These are phyloP conservation scores for Coemansia sp. DNA, from an alignment of 192 early-diverging fungal species.

Conservation along the genomic window DNA sequence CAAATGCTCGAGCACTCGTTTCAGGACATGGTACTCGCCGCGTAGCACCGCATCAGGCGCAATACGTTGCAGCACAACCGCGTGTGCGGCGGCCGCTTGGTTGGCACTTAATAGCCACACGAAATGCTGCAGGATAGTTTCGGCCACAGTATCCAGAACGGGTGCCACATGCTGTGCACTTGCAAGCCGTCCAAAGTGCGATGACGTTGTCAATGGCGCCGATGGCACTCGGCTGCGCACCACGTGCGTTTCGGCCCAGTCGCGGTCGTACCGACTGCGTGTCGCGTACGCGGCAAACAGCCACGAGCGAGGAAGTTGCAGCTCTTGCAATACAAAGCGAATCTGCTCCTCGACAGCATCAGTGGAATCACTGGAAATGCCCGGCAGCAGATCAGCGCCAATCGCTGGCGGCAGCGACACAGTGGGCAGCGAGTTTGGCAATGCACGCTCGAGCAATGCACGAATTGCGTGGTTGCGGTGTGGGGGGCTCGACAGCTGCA, in stretches of 20 bases:
- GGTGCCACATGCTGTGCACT: neutral
- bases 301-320: conserved; percentile 67
- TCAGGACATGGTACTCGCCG: conserved; percentile 48
- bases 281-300: conserved; percentile 41
- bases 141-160: conserved; percentile 6
- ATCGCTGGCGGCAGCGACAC: conserved; percentile 4
- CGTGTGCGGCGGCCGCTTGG: conserved; percentile 50
- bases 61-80: conserved; percentile 54
- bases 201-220: neutral
- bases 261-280: conserved; percentile 55
- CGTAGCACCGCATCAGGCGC: conserved; percentile 59
- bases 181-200: neutral
- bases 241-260: conserved; percentile 16
- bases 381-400: conserved; percentile 10
- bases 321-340: conserved; percentile 60
- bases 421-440: conserved; percentile 20
- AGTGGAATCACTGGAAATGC: neutral
- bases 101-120: conserved; percentile 51
- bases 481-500: conserved; percentile 58
- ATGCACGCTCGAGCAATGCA: conserved; percentile 27
- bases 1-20: conserved; percentile 37
- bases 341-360: conserved; percentile 15
- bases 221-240: neutral
- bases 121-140: conserved; percentile 31
- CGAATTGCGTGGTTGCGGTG: conserved; percentile 56